Evolutionary conservation across 257 asterid genomes (phyloP).

Genomic region (Ligustrum vulgare): DNA sequence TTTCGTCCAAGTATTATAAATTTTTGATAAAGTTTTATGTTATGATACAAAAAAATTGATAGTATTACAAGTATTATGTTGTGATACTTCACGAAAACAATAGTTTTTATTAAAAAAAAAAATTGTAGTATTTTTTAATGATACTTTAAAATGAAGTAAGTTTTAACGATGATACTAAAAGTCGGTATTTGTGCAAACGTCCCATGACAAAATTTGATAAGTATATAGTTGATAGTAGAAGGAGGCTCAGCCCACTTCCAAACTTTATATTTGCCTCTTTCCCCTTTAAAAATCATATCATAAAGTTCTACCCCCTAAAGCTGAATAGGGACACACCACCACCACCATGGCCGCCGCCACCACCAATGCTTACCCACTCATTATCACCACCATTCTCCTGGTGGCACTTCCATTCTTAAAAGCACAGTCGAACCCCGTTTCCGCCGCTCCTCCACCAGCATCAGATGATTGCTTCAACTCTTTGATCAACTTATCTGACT

Average conservation of each 20-base stretch:
- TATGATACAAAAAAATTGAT: no score
- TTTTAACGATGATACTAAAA: no score
- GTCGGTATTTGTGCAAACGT: no score
- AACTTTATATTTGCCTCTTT: not conserved
- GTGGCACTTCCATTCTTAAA: constrained; percentile 22
- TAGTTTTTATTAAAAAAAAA: no score
- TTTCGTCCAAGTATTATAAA: no score
- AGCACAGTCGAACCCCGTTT: constrained; percentile 23
- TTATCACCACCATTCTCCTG: constrained; percentile 27
- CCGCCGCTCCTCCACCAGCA: constrained; percentile 34
- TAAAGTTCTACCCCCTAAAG: not conserved
- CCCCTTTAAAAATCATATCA: not conserved
- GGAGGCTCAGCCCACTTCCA: constrained; percentile 6
- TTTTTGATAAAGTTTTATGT: no score
- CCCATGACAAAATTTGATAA: no score
- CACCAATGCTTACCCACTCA: constrained; percentile 22
- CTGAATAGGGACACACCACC: not conserved
- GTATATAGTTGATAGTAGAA: no score
- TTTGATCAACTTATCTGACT: constrained; percentile 50
- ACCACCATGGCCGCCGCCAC: not conserved
- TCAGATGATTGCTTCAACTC: constrained; percentile 44
- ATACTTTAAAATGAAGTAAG: no score
- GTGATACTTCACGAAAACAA: no score
- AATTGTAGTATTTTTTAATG: no score
- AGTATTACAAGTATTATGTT: no score